Evolutionary conservation across 192 early-diverging fungal species (phyloP).

Genomic region (Coemansia sp.): DNA sequence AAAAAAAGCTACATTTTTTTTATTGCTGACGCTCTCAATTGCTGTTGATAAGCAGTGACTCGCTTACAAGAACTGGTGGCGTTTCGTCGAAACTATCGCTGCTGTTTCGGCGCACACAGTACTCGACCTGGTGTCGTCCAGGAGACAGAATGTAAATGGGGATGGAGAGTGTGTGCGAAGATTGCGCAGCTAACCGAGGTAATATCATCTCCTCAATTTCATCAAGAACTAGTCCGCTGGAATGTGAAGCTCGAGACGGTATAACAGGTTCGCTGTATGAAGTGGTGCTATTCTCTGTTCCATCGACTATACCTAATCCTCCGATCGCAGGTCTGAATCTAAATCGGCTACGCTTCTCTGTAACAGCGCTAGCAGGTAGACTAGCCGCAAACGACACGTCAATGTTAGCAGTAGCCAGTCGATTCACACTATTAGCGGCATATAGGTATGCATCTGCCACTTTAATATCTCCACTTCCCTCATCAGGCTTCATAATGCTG

Average conservation of each 20-base stretch:
- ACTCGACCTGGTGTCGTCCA: conserved; percentile 28
- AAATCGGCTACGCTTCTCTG: conserved; percentile 4
- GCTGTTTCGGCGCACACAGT: conserved; percentile 7
- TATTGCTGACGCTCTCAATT: background rate
- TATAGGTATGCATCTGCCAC: conserved; percentile 6
- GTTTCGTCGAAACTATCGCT: background rate
- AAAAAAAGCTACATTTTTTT: conserved; percentile 3
- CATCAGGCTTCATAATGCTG: background rate
- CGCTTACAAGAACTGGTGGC: conserved; percentile 5
- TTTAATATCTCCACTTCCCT: background rate
- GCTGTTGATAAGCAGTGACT: conserved; percentile 25
- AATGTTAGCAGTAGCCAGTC: conserved; percentile 11
- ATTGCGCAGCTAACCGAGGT: conserved; percentile 19
- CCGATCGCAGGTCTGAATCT: conserved; percentile 8
- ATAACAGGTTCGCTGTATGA: background rate
- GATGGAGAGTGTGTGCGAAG: conserved; percentile 1
- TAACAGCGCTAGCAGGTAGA: background rate
- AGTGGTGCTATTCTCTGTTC: background rate
- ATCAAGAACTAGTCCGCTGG: conserved; percentile 31
- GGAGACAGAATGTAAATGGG: conserved; percentile 28
- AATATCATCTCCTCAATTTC: conserved; percentile 20
- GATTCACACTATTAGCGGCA: conserved; percentile 1
- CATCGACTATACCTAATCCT: conserved; percentile 6
- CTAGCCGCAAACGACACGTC: background rate
- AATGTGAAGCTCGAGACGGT: background rate